Conservation (phyloP, 257 asterid genomes). For the Penstemon newberryi region DNA sequence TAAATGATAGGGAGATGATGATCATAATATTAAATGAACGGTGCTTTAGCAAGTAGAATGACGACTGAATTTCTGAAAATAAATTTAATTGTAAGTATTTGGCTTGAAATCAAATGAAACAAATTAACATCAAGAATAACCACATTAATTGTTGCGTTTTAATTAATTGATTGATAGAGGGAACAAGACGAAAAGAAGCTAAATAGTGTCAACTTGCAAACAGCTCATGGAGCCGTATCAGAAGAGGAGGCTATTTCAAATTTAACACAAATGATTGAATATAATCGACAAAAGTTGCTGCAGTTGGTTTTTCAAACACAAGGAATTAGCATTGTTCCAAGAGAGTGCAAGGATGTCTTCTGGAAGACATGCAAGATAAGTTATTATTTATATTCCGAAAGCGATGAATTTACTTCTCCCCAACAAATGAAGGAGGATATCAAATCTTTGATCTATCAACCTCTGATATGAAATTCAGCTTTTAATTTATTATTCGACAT, state of each 20-base stretch:
- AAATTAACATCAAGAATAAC: no score
- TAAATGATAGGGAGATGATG: background rate
- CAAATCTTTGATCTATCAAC: slow-evolving; percentile 1
- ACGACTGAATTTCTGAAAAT: no score
- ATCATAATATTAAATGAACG: background rate
- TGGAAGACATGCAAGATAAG: background rate
- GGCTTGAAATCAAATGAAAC: no score
- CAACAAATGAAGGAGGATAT: background rate
- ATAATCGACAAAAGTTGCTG: slow-evolving; percentile 33
- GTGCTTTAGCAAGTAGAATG: no score
- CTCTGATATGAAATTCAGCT: background rate
- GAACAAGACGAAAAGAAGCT: slow-evolving; percentile 26
- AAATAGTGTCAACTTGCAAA: slow-evolving; percentile 31
- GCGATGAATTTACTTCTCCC: background rate
- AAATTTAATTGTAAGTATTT: no score
- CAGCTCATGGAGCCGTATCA: slow-evolving; percentile 11
- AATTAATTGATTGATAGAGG: slow-evolving; percentile 23
- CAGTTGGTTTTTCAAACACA: slow-evolving; percentile 31
- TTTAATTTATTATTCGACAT: background rate
- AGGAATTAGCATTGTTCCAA: slow-evolving; percentile 14
- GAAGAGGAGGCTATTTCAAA: slow-evolving; percentile 31
- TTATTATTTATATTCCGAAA: background rate
- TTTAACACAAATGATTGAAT: slow-evolving; percentile 23
- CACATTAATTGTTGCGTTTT: no score
- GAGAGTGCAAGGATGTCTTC: background rate